These are phyloP conservation scores for Cyclanthera cordifolia DNA, from an alignment of 306 rosid species.

Conservation along the genomic window DNA sequence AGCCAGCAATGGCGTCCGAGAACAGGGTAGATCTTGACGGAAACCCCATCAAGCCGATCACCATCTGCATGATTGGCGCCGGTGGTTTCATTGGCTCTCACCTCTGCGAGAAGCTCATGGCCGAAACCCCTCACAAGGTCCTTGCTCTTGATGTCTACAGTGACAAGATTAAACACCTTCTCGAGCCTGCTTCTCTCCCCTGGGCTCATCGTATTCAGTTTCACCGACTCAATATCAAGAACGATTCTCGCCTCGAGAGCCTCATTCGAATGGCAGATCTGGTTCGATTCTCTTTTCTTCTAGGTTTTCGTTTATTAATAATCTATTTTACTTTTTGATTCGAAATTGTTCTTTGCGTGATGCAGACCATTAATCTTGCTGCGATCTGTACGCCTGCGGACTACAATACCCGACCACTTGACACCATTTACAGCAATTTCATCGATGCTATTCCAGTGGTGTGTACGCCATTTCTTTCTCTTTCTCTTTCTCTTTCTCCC, in stretches of 20 bases:
- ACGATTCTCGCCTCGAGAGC: slow-evolving; percentile 78
- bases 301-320: too few species aligned
- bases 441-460: slow-evolving; percentile 93
- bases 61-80: slow-evolving; percentile 93
- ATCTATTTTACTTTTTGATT: not conserved
- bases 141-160: slow-evolving; percentile 70
- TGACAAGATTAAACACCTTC: slow-evolving; percentile 81
- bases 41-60: slow-evolving; percentile 54
- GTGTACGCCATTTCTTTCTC: slow-evolving; percentile 9
- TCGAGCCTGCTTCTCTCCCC: slow-evolving; percentile 51
- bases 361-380: slow-evolving; percentile 78
- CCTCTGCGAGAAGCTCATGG: slow-evolving; percentile 75
- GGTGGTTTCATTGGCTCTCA: slow-evolving; percentile 95
- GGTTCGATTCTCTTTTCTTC: slow-evolving; percentile 19
- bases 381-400: slow-evolving; percentile 96
- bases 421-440: slow-evolving; percentile 87
- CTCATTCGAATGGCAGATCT: slow-evolving; percentile 89
- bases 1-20: slow-evolving; percentile 46
- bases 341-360: not conserved
- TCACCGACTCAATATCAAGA: slow-evolving; percentile 85
- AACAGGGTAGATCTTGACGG: slow-evolving; percentile 70
- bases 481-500: not conserved
- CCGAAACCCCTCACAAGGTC: slow-evolving; percentile 70
- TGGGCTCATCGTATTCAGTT: slow-evolving; percentile 75
- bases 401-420: slow-evolving; percentile 84